phyloP scores from a whole-genome alignment of 257 asterid species.

The Nicotiana sylvestris region DNA sequence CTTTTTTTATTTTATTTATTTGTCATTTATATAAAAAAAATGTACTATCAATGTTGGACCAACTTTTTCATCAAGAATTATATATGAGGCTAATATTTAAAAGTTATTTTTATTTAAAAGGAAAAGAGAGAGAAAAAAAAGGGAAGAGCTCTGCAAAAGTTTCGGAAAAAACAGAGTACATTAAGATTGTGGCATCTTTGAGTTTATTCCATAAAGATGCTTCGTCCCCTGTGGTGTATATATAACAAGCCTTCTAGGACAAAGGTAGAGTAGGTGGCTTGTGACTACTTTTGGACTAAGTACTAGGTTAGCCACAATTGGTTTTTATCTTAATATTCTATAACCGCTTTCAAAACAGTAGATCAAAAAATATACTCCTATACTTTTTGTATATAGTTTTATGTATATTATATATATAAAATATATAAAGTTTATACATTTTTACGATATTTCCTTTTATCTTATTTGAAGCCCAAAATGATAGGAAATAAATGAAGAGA shows the following conservation, averaged over 20 bases:
- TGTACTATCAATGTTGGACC: neutral
- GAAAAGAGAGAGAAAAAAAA: neutral
- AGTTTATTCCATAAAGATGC: constrained; percentile 1
- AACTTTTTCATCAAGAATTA: neutral
- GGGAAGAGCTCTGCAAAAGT: neutral
- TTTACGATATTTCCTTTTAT: no score
- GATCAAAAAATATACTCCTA: no score
- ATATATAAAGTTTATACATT: no score
- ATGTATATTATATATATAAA: no score
- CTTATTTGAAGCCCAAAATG: no score
- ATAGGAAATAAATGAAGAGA: no score
- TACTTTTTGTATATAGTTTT: no score
- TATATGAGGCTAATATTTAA: neutral
- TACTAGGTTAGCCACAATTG: neutral
- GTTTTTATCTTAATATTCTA: no score
- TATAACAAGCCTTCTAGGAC: neutral
- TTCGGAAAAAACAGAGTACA: neutral
- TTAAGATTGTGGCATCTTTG: neutral
- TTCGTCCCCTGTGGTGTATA: neutral
- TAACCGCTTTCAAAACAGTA: no score
- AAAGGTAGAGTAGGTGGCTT: neutral
- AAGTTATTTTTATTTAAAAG: neutral
- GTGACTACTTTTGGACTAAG: neutral
- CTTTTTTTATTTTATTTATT: neutral
- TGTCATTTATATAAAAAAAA: neutral